Percentiles rank a stretch among this genome's conserved stretches.
These are phyloP conservation scores for Knoxia roxburghii DNA, from an alignment of 257 asterid species.

Conservation along the genomic window DNA sequence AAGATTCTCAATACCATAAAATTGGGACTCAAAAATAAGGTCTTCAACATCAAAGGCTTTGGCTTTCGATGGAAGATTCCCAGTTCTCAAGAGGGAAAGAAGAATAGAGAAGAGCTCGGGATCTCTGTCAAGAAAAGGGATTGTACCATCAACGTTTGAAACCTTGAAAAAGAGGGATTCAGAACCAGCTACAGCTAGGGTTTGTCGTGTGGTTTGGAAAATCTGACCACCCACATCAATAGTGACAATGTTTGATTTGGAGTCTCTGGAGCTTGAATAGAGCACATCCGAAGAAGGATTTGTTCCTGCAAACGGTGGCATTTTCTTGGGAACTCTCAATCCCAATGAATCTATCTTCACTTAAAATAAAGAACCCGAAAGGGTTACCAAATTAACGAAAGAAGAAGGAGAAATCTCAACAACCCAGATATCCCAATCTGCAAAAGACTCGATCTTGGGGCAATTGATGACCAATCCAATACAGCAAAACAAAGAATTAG, in stretches of 20 bases:
- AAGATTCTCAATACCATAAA: conserved; percentile 69
- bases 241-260: conserved; percentile 52
- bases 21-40: conserved; percentile 68
- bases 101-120: conserved; percentile 75
- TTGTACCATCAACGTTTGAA: conserved; percentile 21
- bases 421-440: neutral
- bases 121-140: conserved; percentile 83
- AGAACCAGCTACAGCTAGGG: conserved; percentile 63
- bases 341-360: neutral
- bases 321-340: conserved; percentile 20
- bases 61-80: conserved; percentile 83
- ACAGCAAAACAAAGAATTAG: neutral
- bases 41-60: conserved; percentile 67
- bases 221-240: conserved; percentile 91
- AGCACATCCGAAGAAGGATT: conserved; percentile 26
- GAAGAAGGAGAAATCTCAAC: neutral
- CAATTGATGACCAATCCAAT: neutral
- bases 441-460: conserved; percentile 4
- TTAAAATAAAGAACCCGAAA: neutral
- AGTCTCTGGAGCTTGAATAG: conserved; percentile 22
- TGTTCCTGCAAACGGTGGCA: conserved; percentile 65
- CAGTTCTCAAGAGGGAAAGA: conserved; percentile 83
- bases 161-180: conserved; percentile 63
- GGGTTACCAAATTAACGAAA: neutral
- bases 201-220: conserved; percentile 86